Base-by-base conservation (phyloP, 2,329 filamentous ascomycete genomes). In the Talaromyces marneffei region DNA sequence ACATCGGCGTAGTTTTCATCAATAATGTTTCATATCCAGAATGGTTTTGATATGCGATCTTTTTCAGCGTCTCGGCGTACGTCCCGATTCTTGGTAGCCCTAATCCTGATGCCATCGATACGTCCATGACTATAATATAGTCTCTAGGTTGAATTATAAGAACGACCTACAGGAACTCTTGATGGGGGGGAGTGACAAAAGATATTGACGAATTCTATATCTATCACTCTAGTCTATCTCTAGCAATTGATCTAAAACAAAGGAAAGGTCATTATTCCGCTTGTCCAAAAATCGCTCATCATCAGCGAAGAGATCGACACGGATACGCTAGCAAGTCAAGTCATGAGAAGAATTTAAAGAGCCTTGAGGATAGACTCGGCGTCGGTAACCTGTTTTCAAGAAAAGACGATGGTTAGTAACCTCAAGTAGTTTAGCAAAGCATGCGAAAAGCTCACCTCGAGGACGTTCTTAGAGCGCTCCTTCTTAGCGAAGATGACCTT, bases 401-500 rank as follows among this genome's bases (percentile, higher is more conserved):
- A 16, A 18, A 9, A 25, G 2, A 44, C 0, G 7, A 53, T 35
- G 23, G 14, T 48, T 23, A 53, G 48, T 53, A 29, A 35, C 9
- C 6, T 33, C 7, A 4, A 27, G 16, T 33, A 8, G 3, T 20
- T 8, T 18, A 35, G 35, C 37, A 18, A 25, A 35, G 29, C 16
- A 37, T 23, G 29, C 6, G 18, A 53, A 16, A 53, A 37, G 20
- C 62, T 59, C 23, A 82, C 78, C 74, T 82, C 69, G 39, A 72
- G 67, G 64, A 67, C 61, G 66, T 75, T 71, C 69, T 71, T 73
- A 52, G 66, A 82, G 65, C 73, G 75, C 79, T 95, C 91, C 70
- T 85, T 87, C 77, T 88, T 89, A 63, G 90, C 89, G 75, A 95
- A 95, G 71, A 79, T 81, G 70, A 96, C 83, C 81, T 90, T 93